These are phyloP conservation scores for Trametes polyzona DNA, from an alignment of 1,284 basidiomycete species.

Conservation along the genomic window DNA sequence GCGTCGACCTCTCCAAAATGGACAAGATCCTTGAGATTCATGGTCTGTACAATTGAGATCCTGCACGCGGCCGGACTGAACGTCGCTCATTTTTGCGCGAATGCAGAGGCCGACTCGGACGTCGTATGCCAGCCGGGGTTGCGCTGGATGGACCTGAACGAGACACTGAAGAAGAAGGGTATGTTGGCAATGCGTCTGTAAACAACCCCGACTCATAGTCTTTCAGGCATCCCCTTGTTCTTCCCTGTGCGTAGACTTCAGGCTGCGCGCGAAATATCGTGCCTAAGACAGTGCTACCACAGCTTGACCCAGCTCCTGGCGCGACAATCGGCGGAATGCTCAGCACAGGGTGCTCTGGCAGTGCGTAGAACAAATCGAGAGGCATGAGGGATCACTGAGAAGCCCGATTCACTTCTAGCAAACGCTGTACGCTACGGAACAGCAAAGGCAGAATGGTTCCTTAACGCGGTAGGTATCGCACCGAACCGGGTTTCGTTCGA, in stretches of 20 bases:
- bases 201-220: not conserved
- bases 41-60: conserved; percentile 45
- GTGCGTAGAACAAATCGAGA: conserved; percentile 43
- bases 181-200: not conserved
- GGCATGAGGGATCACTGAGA: too few species aligned
- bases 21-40: conserved; percentile 81
- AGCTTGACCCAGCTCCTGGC: conserved; percentile 79
- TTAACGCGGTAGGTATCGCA: conserved; percentile 63
- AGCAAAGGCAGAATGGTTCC: conserved; percentile 52
- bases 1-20: conserved; percentile 85
- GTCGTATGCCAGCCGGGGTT: conserved; percentile 84
- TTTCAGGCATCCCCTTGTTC: conserved; percentile 71
- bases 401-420: conserved; percentile 36
- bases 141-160: conserved; percentile 88
- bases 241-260: conserved; percentile 68
- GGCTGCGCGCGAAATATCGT: not conserved
- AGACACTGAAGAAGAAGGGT: conserved; percentile 68
- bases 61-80: conserved; percentile 1
- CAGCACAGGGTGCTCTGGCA: conserved; percentile 81
- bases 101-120: conserved; percentile 76
- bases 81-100: not conserved
- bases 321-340: conserved; percentile 95
- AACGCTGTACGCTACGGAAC: conserved; percentile 75
- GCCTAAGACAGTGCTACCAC: not conserved
- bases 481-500: not conserved